Evolutionary conservation across 768 basidiomycete species (phyloP), one percentile per base, ranked within the genome.

Genomic region (Podaxis sp.): DNA sequence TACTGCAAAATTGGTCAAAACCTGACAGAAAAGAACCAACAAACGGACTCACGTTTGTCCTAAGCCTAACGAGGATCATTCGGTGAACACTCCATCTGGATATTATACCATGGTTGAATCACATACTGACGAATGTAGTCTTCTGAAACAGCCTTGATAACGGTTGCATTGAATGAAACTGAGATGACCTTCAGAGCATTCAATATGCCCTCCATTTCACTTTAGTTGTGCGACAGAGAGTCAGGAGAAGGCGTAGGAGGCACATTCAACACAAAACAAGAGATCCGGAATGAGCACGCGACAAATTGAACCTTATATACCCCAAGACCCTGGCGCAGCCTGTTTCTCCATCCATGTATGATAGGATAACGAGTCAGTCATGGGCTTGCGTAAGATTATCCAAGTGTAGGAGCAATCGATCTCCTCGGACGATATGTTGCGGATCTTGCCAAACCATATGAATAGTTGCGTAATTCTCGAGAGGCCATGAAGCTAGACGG

Each of bases 1-100:
- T 76, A 80, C 85, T 87, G 58, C 46, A 44, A 36, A 19, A 4
- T n/a, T 22, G 5, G 30, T 49, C 33, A 55, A 33, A 39, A 39
- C 30, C 9, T 24, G 30, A 17, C 44, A 19, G 44, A 17, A 46
- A 46, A 46, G 33, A 46, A 42, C 17, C 8, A 48, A 15, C 19
- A 11, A 33, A 19, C 15, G 11, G n/a, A 22, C 59, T 54, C 17
- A 54, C 59, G 28, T 61, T 61, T 11, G 59, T 61, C 52, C 3
- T 42, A 15, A 42, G 19, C 39, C 59, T 61, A 33, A 33, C 28
- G 33, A 33, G 8, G 1, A 9, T 9, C 33, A 9, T 33, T 33
- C 8, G 33, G 30, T 33, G 13, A 3, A 17, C 33, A 4, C 12
- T 57, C 26, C 28, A 24, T 46, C 15, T 22, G 44, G 44, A 22